Evolutionary conservation across 192 early-diverging fungal species (phyloP).

Genomic region (Entomortierella lignicola): DNA sequence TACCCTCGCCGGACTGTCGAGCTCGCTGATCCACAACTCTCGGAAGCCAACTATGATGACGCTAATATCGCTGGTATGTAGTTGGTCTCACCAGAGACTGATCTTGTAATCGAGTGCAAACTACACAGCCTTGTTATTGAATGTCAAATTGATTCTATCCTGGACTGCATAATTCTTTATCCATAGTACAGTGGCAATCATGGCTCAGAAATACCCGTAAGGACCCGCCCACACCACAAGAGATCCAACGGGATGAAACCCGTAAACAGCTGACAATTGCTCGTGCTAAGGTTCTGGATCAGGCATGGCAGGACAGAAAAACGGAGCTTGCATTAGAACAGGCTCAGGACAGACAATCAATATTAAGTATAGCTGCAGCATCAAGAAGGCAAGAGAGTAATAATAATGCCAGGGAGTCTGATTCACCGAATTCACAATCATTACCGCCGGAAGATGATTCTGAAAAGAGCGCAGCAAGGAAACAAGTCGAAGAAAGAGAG

Average conservation of each 20-base stretch:
- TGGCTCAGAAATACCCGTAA: conserved; percentile 52
- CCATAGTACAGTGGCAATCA: conserved; percentile 46
- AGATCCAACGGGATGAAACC: conserved; percentile 47
- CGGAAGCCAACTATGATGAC: conserved; percentile 50
- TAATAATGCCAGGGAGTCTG: background rate
- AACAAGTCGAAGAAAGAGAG: conserved; percentile 49
- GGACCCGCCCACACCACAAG: conserved; percentile 26
- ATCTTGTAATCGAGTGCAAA: no score
- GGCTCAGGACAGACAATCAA: conserved; percentile 22
- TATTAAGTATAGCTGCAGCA: conserved; percentile 15
- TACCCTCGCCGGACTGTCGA: conserved; percentile 45
- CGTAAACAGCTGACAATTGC: conserved; percentile 42
- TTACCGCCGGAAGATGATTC: conserved; percentile 6
- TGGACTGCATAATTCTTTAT: background rate
- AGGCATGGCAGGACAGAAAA: conserved; percentile 53
- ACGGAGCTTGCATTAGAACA: conserved; percentile 44
- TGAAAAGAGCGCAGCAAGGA: conserved; percentile 40
- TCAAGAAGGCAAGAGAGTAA: background rate
- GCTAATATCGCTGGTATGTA: conserved; percentile 42
- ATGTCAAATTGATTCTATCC: background rate
- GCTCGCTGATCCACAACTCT: conserved; percentile 30
- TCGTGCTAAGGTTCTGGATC: conserved; percentile 39
- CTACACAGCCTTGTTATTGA: background rate
- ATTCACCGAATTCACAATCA: background rate
- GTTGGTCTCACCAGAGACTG: no score